Evolutionary conservation across 1,284 basidiomycete species (phyloP), one percentile per base, ranked within the genome.

Genomic region (Paramarasmius palmivorus): DNA sequence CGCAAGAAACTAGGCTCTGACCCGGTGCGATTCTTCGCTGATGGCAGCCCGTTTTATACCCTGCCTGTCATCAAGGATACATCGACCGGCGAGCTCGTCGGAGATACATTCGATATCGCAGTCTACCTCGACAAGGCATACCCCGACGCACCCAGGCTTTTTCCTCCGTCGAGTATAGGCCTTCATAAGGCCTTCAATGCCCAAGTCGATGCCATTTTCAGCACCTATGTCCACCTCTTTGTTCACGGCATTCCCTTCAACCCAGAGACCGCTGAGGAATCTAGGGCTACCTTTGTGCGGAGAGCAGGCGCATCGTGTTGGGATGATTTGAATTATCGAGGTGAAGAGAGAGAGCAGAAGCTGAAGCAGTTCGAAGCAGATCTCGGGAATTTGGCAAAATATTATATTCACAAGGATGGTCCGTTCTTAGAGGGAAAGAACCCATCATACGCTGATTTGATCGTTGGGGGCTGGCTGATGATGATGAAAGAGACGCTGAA

Each of bases 51-150:
- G 8, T 52, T 44, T 29, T 64, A 67, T 54, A 65, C 65, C 1
- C 54, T 65, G 7, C 65, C 65, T 3, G 59, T 63, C 39, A 64
- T 67, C 37, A 36, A 58, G 25, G 59, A 64, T 53, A 40, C 40
- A 23, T 46, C 44, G 17, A 58, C 60, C 2, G 56, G 52, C 19
- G 53, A 55, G 20, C 37, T 61, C 20, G 40, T 65, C 17, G 50
- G 55, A 12, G 61, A 65, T 34, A 59, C 60, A 2, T 58, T 48
- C 46, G 39, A 49, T 8, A 66, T 66, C 39, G 65, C 59, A 12
- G 46, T 47, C 22, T 65, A 63, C 34, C 61, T 65, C 36, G 63
- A 65, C 40, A 52, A 56, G 34, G 57, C 52, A 10, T 65, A 63
- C 42, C 61, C 63, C 20, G 50, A 57, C 15, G 47, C 50, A 12